Conservation (phyloP, 78 protist species). For the Ministeria vibrans region DNA sequence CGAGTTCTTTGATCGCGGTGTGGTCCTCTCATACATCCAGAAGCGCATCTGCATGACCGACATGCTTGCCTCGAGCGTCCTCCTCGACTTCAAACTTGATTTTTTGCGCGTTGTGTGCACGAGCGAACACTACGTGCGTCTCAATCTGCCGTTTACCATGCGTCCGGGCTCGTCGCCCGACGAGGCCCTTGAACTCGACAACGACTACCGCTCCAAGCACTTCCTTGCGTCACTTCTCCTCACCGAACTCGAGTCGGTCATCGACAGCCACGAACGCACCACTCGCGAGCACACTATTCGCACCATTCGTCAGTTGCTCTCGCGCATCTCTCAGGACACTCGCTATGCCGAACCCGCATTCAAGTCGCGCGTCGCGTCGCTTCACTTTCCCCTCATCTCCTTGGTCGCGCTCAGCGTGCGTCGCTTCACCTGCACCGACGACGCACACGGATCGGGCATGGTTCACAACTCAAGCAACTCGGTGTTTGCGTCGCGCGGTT, state of each 20-base stretch:
- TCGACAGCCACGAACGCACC: background rate
- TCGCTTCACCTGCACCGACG: too few species aligned
- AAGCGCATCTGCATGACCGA: too few species aligned
- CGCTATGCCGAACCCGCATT: background rate
- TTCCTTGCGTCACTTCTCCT: background rate
- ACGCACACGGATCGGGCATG: too few species aligned
- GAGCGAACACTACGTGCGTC: background rate
- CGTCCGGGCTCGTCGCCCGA: too few species aligned
- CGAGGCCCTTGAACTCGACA: too few species aligned
- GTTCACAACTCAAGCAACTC: too few species aligned
- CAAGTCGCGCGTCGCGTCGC: background rate
- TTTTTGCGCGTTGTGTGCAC: background rate
- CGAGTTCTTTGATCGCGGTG: background rate
- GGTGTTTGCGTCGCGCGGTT: too few species aligned
- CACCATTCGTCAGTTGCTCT: background rate
- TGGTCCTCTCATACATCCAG: background rate
- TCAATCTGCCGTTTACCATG: background rate
- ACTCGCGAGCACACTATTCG: background rate
- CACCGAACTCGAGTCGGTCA: background rate
- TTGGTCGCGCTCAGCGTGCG: background rate
- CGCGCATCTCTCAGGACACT: background rate
- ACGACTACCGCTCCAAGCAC: background rate
- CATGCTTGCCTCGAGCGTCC: too few species aligned
- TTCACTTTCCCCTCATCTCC: conserved; percentile 1
- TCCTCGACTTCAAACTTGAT: background rate